Base-by-base conservation (phyloP, 2,329 filamentous ascomycete genomes). In the Mycosphaerella arachidis region DNA sequence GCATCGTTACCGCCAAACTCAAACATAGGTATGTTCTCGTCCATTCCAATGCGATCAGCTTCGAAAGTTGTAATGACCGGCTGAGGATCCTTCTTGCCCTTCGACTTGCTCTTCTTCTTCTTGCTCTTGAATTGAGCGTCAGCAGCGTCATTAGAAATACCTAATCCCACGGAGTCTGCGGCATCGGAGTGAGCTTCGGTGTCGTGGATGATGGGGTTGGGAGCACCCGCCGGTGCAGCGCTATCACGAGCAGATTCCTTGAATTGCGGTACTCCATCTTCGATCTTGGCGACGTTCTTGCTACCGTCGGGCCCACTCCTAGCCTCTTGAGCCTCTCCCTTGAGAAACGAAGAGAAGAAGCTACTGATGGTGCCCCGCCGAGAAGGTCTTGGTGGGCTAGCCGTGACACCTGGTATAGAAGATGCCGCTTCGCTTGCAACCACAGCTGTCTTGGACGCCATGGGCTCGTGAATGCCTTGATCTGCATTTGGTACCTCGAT, bases 41-140 rank as follows among this genome's bases (percentile, higher is more conserved):
- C 37, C 6, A 27, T 37, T 16, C 52, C 48, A 27, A 37, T 46
- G 16, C 24, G 52, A 20, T 20, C 10, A 35, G 24, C 10, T 8
- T 45, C 37, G 24, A 48, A 48, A 9, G 37, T n/a, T 30, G 57
- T 56, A 16, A 59, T 20, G 12, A 45, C 53, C 20, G 58, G 57
- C 31, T 55, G 16, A 37, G 48, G 30, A 37, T 60, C 29, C 59
- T 62, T 63, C 55, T 60, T 66, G 45, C 56, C 58, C 57, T 66
- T 69, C 10, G 45, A 33, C 60, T 61, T 63, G 6, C 53, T 18
- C 37, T 67, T 63, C 54, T 64, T 64, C 58, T 66, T 66, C 57
- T 63, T 66, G 45, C 57, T 57, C 59, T 67, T 67, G 13, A 45
- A 2, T 58, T 63, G 61, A 12, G 54, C 45, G 18, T 51, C 29